Evolutionary conservation across 2,329 filamentous ascomycete genomes (phyloP).

Genomic region (Fusarium sp.): DNA sequence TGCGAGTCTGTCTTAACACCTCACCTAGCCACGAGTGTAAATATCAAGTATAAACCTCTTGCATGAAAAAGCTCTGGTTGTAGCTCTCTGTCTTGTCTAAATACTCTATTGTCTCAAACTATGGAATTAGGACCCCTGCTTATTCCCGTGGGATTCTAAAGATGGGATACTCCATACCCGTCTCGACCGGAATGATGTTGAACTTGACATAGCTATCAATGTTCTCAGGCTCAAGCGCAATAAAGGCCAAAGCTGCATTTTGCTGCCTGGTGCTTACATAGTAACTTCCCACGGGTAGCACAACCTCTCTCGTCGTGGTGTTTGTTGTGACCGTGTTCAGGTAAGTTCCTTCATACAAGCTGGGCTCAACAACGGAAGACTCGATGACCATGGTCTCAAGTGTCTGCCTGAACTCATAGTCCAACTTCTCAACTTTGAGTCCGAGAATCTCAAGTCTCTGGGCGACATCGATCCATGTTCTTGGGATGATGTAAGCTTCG

Average conservation of each 20-base stretch:
- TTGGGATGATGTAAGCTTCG: slow-evolving; percentile 16
- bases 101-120: no score
- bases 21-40: neutral
- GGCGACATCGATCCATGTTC: neutral
- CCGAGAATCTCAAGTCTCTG: slow-evolving; percentile 1
- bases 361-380: neutral
- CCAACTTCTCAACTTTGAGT: slow-evolving; percentile 3
- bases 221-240: slow-evolving; percentile 18
- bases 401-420: neutral
- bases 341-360: slow-evolving; percentile 14
- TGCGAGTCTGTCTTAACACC: no score
- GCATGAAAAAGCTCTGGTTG: accelerated
- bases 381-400: slow-evolving; percentile 1
- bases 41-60: accelerated
- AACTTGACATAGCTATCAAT: slow-evolving; percentile 28
- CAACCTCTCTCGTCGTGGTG: neutral
- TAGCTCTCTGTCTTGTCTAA: neutral
- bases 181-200: slow-evolving; percentile 8
- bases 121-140: accelerated
- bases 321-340: slow-evolving; percentile 21
- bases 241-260: slow-evolving; percentile 16
- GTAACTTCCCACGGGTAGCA: slow-evolving; percentile 6
- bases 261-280: slow-evolving; percentile 13
- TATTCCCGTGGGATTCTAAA: slow-evolving; percentile 2
- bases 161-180: slow-evolving; percentile 18